Base-by-base conservation (phyloP, 2,329 filamentous ascomycete genomes). In the Colletotrichum theobromicola region DNA sequence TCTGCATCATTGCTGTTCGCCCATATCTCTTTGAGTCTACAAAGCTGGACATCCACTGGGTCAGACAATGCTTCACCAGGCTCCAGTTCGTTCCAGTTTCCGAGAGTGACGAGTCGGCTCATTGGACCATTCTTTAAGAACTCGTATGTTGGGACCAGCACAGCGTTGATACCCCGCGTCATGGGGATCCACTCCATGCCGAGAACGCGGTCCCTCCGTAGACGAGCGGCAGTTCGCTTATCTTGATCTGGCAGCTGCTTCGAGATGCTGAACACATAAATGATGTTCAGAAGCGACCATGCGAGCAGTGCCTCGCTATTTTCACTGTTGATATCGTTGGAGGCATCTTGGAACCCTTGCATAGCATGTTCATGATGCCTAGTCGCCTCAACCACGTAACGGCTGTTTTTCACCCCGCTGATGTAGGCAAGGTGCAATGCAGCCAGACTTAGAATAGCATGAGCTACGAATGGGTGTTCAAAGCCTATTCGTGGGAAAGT, bases 131-230 rank as follows among this genome's bases (percentile, higher is more conserved):
- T 26, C 6, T 61, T 63, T 8, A 78, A 16, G 26, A 24, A 24
- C 2, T 69, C 58, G 30, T 77, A 66, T 5, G 63, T 57, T 4
- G 75, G 76, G 4, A 4, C 32, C 7, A 78, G 34, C 9, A 79
- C 61, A 21, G 75, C 76, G 2, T 76, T 58, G 28, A 78, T 46
- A 24, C 77, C 78, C 13, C 72, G 76, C 7, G 77, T 62, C 76
- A 78, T 79, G 4, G 75, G 73, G 24, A 78, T 77, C 76, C 75
- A 77, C 18, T 78, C 78, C 3, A 67, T 37, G 13, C 77, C 76
- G 5, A 79, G 67, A 2, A 77, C 53, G 5, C 69, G 70, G 18
- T 77, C 75, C n/a, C 72, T 75, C 2, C 67, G 70, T 4, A 42
- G 32, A 24, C 65, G 42, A 3, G 62, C 55, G 7, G 37, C 34